Conservation (phyloP, 371 early-diverging fungal species). For the Enteropsectra breve region DNA sequence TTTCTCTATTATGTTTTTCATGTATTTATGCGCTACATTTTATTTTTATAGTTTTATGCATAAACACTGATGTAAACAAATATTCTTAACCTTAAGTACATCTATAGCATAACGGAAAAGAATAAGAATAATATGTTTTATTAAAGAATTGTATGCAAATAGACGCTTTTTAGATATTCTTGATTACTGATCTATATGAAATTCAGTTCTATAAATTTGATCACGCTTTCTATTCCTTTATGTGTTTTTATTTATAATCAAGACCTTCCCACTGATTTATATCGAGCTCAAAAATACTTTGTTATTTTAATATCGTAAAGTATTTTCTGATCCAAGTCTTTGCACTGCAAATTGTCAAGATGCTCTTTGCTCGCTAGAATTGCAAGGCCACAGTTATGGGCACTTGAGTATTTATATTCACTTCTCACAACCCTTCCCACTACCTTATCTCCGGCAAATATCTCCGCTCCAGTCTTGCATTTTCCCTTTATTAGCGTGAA, state of each 20-base stretch:
- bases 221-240: neutral
- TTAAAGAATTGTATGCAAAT: neutral
- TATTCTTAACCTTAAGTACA: too few species aligned
- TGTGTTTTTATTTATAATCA: neutral
- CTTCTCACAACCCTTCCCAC: slow-evolving; percentile 49
- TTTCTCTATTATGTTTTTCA: neutral
- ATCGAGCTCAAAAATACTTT: slow-evolving; percentile 30
- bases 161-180: neutral
- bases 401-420: slow-evolving; percentile 43
- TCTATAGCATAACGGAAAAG: too few species aligned
- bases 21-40: too few species aligned
- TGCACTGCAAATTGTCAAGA: slow-evolving; percentile 13
- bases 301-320: slow-evolving; percentile 21
- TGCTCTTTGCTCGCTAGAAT: neutral
- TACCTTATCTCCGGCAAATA: slow-evolving; percentile 20
- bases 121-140: neutral
- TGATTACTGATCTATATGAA: neutral
- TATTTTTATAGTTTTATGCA: too few species aligned
- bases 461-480: slow-evolving; percentile 22
- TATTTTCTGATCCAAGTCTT: slow-evolving; percentile 11
- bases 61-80: too few species aligned
- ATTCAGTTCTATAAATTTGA: neutral
- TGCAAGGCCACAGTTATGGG: slow-evolving; percentile 33
- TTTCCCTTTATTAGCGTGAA: slow-evolving; percentile 44
- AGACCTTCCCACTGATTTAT: too few species aligned